These are phyloP conservation scores for Bryum argenteum DNA, from an alignment of 225 moss, liverwort and hornwort genomes.

Conservation along the genomic window DNA sequence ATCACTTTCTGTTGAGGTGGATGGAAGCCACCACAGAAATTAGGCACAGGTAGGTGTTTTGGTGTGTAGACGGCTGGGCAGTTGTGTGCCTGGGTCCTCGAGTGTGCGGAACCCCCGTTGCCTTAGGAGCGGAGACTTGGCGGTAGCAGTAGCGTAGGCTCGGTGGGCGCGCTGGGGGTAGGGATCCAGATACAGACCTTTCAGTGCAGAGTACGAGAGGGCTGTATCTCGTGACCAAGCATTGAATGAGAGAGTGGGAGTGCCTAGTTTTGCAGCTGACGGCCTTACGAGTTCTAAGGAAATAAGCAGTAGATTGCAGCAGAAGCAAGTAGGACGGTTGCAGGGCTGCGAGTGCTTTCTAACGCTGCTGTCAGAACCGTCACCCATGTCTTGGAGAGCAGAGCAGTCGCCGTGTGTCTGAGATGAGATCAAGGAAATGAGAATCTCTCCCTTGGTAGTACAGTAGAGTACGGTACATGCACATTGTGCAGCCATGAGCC, in stretches of 20 bases:
- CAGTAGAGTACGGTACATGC: neutral
- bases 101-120: slow-evolving; percentile 24
- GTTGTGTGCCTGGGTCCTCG: slow-evolving; percentile 26
- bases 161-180: neutral
- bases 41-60: slow-evolving; percentile 51
- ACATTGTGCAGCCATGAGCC: slow-evolving; percentile 21
- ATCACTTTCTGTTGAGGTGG: slow-evolving; percentile 71
- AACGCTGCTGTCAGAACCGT: neutral
- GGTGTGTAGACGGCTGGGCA: slow-evolving; percentile 49
- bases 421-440: slow-evolving; percentile 29
- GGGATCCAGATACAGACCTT: neutral
- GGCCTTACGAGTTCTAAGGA: slow-evolving; percentile 17
- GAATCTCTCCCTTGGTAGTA: slow-evolving; percentile 25
- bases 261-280: slow-evolving; percentile 16
- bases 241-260: neutral
- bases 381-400: slow-evolving; percentile 15
- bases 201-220: neutral
- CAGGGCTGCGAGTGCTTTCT: neutral
- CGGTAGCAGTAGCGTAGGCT: slow-evolving; percentile 23
- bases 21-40: slow-evolving; percentile 57
- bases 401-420: neutral
- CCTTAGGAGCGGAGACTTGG: slow-evolving; percentile 33
- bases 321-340: slow-evolving; percentile 19
- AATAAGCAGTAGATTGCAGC: slow-evolving; percentile 24
- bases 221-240: neutral